Evolutionary conservation across 2,329 filamentous ascomycete species (phyloP).

Genomic region (Cylindrodendrum hubeiense): DNA sequence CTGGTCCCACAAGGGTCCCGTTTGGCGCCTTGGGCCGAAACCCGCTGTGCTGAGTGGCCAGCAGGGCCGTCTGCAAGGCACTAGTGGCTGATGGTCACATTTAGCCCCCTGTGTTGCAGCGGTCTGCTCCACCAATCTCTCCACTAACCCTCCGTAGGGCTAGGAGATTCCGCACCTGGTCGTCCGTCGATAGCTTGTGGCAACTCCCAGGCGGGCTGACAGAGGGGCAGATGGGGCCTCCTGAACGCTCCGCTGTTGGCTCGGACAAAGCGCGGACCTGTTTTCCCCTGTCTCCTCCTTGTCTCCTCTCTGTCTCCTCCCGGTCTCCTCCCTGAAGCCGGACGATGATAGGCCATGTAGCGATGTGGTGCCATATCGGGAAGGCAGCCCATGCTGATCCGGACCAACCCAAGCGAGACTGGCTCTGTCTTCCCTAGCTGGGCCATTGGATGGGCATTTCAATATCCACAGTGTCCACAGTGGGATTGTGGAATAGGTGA

Average conservation of each 20-base stretch:
- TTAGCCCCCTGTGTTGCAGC: not conserved
- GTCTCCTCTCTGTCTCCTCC: too few species aligned
- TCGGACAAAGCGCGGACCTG: not conserved
- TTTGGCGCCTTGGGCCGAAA: not conserved
- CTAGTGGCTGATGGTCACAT: not conserved
- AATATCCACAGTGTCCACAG: not conserved
- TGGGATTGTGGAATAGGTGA: not conserved
- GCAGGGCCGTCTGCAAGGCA: not conserved
- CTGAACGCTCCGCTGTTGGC: not conserved
- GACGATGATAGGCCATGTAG: not conserved
- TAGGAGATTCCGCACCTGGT: not conserved
- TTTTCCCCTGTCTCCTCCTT: not conserved
- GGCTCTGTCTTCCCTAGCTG: not conserved
- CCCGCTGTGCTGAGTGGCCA: not conserved
- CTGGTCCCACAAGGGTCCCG: not conserved
- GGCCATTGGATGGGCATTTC: not conserved
- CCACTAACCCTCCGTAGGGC: slow-evolving; percentile 13
- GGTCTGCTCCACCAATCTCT: not conserved
- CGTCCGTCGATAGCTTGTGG: not conserved
- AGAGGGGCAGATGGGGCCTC: not conserved
- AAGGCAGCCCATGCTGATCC: slow-evolving; percentile 7
- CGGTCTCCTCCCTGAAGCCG: not conserved
- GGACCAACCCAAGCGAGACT: not conserved
- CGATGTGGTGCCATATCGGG: slow-evolving; percentile 11
- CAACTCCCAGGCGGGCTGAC: slow-evolving; percentile 1